A percentile compares a stretch with the other conserved stretches of the same genome.
phyloP scores from a whole-genome alignment of 202 grass and related monocot species.

The Schoenoplectus tabernaemontani region DNA sequence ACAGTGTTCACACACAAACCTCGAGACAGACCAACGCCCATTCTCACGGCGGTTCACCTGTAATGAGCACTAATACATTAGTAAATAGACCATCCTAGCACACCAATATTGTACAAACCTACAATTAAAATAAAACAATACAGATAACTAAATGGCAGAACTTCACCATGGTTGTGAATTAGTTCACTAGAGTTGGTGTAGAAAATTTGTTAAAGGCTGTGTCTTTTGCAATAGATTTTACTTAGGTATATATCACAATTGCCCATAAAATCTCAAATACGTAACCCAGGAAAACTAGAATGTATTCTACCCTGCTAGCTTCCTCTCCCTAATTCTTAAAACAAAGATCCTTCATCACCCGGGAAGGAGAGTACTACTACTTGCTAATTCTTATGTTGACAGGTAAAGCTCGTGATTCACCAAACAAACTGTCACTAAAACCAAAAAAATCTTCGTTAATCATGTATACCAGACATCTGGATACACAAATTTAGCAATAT shows the following conservation, averaged over 20 bases:
- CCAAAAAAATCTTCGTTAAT: background rate
- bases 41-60: slow-evolving; percentile 50
- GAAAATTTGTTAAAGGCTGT: background rate
- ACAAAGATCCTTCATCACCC: background rate
- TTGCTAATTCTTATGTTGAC: background rate
- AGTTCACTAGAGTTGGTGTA: background rate
- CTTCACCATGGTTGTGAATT: background rate
- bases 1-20: slow-evolving; percentile 40
- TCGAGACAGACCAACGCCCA: slow-evolving; percentile 34
- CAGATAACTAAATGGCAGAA: background rate
- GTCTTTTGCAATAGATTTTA: background rate
- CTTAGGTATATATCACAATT: background rate
- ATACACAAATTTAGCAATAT: background rate
- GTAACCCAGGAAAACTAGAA: background rate
- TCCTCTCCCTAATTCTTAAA: background rate
- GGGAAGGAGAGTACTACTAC: background rate
- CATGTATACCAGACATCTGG: background rate
- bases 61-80: background rate
- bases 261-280: background rate
- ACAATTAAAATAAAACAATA: background rate
- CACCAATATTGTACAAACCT: background rate
- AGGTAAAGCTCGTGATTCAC: background rate
- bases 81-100: background rate
- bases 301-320: background rate
- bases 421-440: background rate